A percentile compares a stretch with the other conserved stretches of the same genome.
Conservation (phyloP, 2,329 filamentous ascomycete species). For the Trichoderma aggressivum region DNA sequence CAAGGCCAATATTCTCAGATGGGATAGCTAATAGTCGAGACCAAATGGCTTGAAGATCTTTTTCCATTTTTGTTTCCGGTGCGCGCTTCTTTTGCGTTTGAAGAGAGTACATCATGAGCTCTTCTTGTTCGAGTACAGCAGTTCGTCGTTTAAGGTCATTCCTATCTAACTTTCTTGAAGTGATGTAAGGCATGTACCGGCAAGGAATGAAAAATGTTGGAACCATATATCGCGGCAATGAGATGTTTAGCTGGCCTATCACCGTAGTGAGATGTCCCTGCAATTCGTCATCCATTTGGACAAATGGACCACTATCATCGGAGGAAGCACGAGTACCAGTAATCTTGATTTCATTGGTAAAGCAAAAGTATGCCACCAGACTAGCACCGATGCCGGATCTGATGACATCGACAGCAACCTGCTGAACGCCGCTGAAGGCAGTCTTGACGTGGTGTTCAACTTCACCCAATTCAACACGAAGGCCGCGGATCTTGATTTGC, state of each 20-base stretch:
- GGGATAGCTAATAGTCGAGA: conserved; percentile 18
- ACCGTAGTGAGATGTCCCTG: conserved; percentile 21
- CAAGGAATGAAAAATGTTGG: conserved; percentile 24
- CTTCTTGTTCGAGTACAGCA: neutral
- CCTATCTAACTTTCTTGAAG: conserved; percentile 23
- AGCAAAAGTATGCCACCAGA: conserved; percentile 16
- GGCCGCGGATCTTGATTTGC: conserved; percentile 12
- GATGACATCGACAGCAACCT: conserved; percentile 16
- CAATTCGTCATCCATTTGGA: neutral
- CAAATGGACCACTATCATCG: conserved; percentile 17
- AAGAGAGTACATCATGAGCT: conserved; percentile 10
- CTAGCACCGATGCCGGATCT: neutral
- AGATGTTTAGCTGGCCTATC: conserved; percentile 12
- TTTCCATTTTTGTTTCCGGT: neutral
- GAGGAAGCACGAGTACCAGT: neutral
- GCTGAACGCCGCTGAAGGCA: neutral
- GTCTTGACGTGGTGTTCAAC: conserved; percentile 17
- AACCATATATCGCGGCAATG: conserved; percentile 24
- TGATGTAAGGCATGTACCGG: conserved; percentile 22
- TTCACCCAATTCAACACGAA: conserved; percentile 18
- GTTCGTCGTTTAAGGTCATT: conserved; percentile 3
- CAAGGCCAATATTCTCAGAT: conserved; percentile 16
- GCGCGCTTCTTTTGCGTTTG: neutral
- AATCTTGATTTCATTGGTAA: conserved; percentile 5
- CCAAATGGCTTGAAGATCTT: conserved; percentile 20